Evolutionary conservation across 805 yeast species (phyloP).

Genomic region (Blastobotrys parvus): DNA sequence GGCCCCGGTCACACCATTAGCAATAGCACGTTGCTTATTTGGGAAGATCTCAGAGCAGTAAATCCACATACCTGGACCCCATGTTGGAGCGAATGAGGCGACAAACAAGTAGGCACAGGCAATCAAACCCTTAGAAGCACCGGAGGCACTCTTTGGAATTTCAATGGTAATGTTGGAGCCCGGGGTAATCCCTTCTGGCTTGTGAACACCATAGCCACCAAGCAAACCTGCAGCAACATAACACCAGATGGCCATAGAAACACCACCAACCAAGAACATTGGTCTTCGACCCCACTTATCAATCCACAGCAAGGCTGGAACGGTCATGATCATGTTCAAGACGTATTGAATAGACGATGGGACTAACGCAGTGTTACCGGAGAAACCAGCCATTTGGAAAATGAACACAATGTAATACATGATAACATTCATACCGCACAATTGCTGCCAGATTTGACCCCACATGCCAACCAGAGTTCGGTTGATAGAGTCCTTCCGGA

Average conservation of each 20-base stretch:
- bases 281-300: conserved; percentile 61
- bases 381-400: conserved; percentile 57
- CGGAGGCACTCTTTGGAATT: conserved; percentile 25
- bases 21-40: conserved; percentile 42
- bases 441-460: too few relatives aligned
- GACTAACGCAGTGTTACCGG: conserved; percentile 42
- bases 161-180: conserved; percentile 20
- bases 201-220: conserved; percentile 25
- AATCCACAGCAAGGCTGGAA: conserved; percentile 52
- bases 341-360: conserved; percentile 55
- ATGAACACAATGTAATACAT: conserved; percentile 62
- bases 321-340: conserved; percentile 45
- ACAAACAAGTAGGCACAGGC: conserved; percentile 44
- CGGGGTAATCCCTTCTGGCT: conserved; percentile 26
- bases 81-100: too few relatives aligned
- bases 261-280: conserved; percentile 50
- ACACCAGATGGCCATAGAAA: conserved; percentile 55
- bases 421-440: too few relatives aligned
- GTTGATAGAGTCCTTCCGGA: conserved; percentile 39
- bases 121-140: conserved; percentile 42
- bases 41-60: conserved; percentile 49
- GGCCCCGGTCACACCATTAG: conserved; percentile 43
- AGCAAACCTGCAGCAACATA: conserved; percentile 47
- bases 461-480: conserved; percentile 45
- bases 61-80: conserved; percentile 53